phyloP scores from a whole-genome alignment of 805 yeast genomes.

The Metschnikowia lunata region DNA sequence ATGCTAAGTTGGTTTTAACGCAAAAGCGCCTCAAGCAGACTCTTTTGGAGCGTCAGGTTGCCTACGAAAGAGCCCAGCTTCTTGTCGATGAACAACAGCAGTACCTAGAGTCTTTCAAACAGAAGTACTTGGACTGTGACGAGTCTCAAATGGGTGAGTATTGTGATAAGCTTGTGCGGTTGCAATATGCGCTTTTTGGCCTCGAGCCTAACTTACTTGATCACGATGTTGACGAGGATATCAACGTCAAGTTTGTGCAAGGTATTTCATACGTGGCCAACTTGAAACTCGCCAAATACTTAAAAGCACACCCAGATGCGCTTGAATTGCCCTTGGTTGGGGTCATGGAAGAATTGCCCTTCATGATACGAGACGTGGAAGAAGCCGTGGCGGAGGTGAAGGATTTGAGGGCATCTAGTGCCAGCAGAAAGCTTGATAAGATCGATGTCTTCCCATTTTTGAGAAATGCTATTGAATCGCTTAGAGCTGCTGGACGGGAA shows the following conservation, averaged over 20 bases:
- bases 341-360: constrained; percentile 38
- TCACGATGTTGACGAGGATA: constrained; percentile 53
- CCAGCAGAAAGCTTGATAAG: constrained; percentile 28
- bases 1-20: constrained; percentile 31
- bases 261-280: constrained; percentile 71
- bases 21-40: constrained; percentile 73
- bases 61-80: constrained; percentile 55
- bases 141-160: constrained; percentile 50
- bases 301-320: constrained; percentile 21
- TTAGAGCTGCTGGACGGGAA: constrained; percentile 9
- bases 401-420: constrained; percentile 44
- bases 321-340: constrained; percentile 36
- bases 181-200: constrained; percentile 83
- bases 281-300: constrained; percentile 50
- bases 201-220: constrained; percentile 63
- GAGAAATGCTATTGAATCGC: constrained; percentile 26
- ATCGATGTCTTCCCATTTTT: constrained; percentile 39
- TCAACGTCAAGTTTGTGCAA: constrained; percentile 43
- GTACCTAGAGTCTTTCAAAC: constrained; percentile 55
- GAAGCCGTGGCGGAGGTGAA: constrained; percentile 45
- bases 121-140: constrained; percentile 51
- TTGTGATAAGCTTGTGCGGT: constrained; percentile 68
- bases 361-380: constrained; percentile 28
- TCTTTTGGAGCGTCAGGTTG: constrained; percentile 76
- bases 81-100: constrained; percentile 41